Evolutionary conservation across 768 basidiomycete genomes (phyloP).

Genomic region (Trametes sanguinea): DNA sequence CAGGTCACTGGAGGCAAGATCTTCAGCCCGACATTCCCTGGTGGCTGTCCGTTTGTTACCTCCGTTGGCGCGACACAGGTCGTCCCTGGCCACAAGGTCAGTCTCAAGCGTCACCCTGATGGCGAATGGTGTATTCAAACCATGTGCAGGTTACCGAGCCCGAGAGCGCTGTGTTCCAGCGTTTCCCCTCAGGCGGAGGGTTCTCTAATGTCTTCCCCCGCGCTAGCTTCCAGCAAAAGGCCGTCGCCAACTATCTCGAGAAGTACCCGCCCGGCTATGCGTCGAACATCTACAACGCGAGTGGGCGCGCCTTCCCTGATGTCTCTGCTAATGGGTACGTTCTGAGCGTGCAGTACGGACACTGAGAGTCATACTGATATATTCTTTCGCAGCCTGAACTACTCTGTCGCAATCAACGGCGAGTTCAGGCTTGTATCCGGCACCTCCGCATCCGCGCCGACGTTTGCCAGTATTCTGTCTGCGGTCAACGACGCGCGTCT

Average conservation of each 20-base stretch:
- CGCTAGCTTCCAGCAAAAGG: slow-evolving; percentile 38
- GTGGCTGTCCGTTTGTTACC: slow-evolving; percentile 45
- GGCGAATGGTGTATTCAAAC: too few relatives aligned
- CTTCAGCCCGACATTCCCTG: slow-evolving; percentile 36
- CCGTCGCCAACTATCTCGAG: slow-evolving; percentile 32
- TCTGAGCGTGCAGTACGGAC: not conserved
- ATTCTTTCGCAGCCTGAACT: slow-evolving; percentile 33
- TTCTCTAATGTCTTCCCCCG: slow-evolving; percentile 44
- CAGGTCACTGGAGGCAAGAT: slow-evolving; percentile 16
- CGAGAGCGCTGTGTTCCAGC: slow-evolving; percentile 39
- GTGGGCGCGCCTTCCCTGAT: slow-evolving; percentile 37
- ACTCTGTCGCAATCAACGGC: slow-evolving; percentile 34
- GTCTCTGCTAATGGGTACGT: slow-evolving; percentile 38
- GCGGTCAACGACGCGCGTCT: slow-evolving; percentile 47
- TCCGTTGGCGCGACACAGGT: slow-evolving; percentile 42
- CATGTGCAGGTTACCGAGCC: slow-evolving; percentile 30
- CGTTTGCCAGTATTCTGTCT: slow-evolving; percentile 62
- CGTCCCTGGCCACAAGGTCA: slow-evolving; percentile 33
- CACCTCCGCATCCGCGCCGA: slow-evolving; percentile 64
- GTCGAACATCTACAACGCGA: slow-evolving; percentile 36
- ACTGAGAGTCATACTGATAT: not conserved
- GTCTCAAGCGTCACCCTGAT: not conserved
- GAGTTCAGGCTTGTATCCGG: slow-evolving; percentile 45
- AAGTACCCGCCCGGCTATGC: slow-evolving; percentile 38
- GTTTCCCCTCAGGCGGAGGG: slow-evolving; percentile 41